These are phyloP conservation scores for Dalechampia spathulata DNA, from an alignment of 441 rosid species.

Conservation along the genomic window DNA sequence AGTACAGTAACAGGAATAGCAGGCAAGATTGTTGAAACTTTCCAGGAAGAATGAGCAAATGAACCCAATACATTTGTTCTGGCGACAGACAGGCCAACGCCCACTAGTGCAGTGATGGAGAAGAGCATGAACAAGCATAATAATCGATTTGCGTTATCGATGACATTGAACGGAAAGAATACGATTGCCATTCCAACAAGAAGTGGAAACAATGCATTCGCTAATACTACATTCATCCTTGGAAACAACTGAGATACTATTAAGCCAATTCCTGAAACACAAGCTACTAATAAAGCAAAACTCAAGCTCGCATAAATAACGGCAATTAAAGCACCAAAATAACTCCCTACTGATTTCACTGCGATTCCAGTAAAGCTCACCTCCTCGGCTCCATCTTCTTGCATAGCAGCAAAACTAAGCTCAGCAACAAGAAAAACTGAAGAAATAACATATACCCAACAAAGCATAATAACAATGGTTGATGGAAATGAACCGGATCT, in stretches of 20 bases:
- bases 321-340: conserved; percentile 68
- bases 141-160: conserved; percentile 55
- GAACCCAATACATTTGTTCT: conserved; percentile 58
- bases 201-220: conserved; percentile 59
- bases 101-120: conserved; percentile 64
- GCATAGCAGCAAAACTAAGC: conserved; percentile 80
- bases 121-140: conserved; percentile 69
- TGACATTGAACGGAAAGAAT: conserved; percentile 57
- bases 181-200: conserved; percentile 43
- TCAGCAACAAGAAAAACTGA: conserved; percentile 86
- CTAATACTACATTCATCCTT: conserved; percentile 44
- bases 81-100: conserved; percentile 62
- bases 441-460: conserved; percentile 84
- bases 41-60: conserved; percentile 58
- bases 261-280: conserved; percentile 88
- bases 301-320: conserved; percentile 74
- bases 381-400: conserved; percentile 67
- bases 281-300: conserved; percentile 75
- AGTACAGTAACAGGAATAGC: conserved; percentile 87
- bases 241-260: conserved; percentile 77
- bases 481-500: conserved; percentile 80
- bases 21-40: conserved; percentile 53
- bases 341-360: conserved; percentile 60
- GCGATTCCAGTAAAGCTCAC: conserved; percentile 86
- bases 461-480: conserved; percentile 47